Percentiles rank a stretch among this genome's conserved stretches.
Conservation (phyloP, 2,329 filamentous ascomycete species). For the Penicillium concentricum region DNA sequence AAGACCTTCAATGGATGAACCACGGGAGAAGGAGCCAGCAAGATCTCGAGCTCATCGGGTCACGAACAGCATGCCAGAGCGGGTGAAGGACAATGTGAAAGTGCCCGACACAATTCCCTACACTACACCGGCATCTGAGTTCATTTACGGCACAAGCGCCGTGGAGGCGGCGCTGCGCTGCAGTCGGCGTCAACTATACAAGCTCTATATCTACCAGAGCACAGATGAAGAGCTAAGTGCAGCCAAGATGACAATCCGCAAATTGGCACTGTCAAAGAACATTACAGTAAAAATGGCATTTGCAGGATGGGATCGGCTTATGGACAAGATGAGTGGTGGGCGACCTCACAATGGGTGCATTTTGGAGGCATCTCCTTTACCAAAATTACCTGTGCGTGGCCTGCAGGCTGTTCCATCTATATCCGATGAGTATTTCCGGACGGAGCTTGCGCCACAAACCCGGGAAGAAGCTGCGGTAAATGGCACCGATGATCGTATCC, state of each 20-base stretch:
- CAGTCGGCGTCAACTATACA: constrained; percentile 72
- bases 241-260: constrained; percentile 38
- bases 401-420: constrained; percentile 54
- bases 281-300: constrained; percentile 62
- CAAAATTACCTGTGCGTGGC: constrained; percentile 64
- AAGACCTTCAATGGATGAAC: neutral
- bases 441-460: constrained; percentile 66
- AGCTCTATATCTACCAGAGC: constrained; percentile 72
- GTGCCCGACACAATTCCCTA: constrained; percentile 58
- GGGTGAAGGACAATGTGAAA: constrained; percentile 34
- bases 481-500: constrained; percentile 58
- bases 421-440: constrained; percentile 53
- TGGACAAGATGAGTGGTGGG: constrained; percentile 80
- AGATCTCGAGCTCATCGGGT: constrained; percentile 18
- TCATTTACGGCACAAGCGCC: constrained; percentile 80
- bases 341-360: constrained; percentile 89
- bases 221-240: constrained; percentile 53
- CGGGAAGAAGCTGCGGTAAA: constrained; percentile 73
- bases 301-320: constrained; percentile 60
- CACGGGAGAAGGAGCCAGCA: constrained; percentile 3
- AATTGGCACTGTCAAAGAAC: constrained; percentile 41
- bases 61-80: constrained; percentile 31
- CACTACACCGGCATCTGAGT: constrained; percentile 84
- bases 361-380: constrained; percentile 81
- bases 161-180: constrained; percentile 76